Base-by-base conservation (phyloP, 192 early-diverging fungal species). In the Coemansia sp. region DNA sequence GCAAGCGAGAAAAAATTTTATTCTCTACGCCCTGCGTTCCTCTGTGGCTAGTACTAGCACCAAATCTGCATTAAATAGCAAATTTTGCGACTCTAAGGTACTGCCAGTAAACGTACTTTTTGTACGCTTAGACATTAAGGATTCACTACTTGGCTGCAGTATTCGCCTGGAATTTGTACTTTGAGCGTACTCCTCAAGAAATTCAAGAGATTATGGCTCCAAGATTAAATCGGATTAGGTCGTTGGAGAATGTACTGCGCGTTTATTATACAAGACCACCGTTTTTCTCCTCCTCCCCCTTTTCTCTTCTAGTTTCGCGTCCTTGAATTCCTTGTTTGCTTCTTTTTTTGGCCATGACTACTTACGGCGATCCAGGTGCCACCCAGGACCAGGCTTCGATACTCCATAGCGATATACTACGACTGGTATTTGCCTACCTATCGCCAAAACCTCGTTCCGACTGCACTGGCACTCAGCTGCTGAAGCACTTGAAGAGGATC, bases 1-100 rank as follows among this genome's bases (percentile, higher is more conserved):
- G 34, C 45, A 59, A 61, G 59, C 34, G 53, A 56, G 53, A 56
- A 56, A 56, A 56, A 56, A 34, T 56, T 56, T 56, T 27, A 32
- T 31, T 56, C 34, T 56, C 27, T 56, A 55, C 51, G 27, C 53
- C 29, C 27, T 31, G 53, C 53, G 27, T 56, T 32, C 15, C 53
- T 56, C 53, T 56, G 53, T 56, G 53, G 29, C 53, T 29, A 56
- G 29, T 32, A 17, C 15, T 56, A 56, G 53, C 53, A 56, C 53
- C 53, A 31, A 56, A 32, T 29, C 24, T 56, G 53, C 27, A 56
- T 32, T 17, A 17, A 56, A 29, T 2, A 56, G 27, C 53, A 56
- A 29, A 31, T 17, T 32, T 31, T 32, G 53, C 53, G 53, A 56
- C 53, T 56, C 53, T 56, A 31, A 56, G 53, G 12, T 32, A 56